Base-by-base conservation (phyloP, 1,284 basidiomycete species). In the Melampsora occidentalis region DNA sequence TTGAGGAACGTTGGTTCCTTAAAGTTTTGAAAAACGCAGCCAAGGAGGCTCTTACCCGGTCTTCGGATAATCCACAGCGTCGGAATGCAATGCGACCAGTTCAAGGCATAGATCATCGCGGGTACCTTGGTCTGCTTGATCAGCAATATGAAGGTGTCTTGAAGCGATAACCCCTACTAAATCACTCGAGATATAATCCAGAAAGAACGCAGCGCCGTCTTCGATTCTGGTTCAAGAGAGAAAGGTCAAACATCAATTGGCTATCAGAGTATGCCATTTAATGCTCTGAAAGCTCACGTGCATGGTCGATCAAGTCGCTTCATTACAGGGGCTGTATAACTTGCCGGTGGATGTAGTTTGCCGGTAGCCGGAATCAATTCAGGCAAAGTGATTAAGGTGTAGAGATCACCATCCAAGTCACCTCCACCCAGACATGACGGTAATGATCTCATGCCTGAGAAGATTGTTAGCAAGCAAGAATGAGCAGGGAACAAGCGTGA, bases 141-240 rank as follows among this genome's bases (percentile, higher is more conserved):
- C 92, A 0, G 90, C 88, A 48, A 90, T 88, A 51, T 88, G 86
- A 18, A 94, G 85, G 79, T 92, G 88, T 65, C 89, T 85, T 0
- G 78, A 71, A 25, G 79, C 78, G 3, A 80, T 88, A 86, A n/a
- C 89, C 87, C 61, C 81, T 89, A 82, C 39, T 86, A 81, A 75
- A 80, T 91, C 89, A 69, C 86, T 89, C 79, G 85, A 87, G 78
- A 90, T 89, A 78, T 88, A 91, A 76, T 91, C 88, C 69, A 89
- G 85, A 18, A 91, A 87, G 80, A 91, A 92, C 65, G 90, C 87
- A 1, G 88, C 88, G 1, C 91, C 88, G 82, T 90, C 92, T 20
- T 81, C 83, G 85, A 89, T 90, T 12, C 72, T 76, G 69, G 77
- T 39, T 51, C 64, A 61, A 62, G 9, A 18, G 5, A 62, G 57